Conservation (phyloP, 805 yeast species). For the Candida pseudoglaebosa region DNA sequence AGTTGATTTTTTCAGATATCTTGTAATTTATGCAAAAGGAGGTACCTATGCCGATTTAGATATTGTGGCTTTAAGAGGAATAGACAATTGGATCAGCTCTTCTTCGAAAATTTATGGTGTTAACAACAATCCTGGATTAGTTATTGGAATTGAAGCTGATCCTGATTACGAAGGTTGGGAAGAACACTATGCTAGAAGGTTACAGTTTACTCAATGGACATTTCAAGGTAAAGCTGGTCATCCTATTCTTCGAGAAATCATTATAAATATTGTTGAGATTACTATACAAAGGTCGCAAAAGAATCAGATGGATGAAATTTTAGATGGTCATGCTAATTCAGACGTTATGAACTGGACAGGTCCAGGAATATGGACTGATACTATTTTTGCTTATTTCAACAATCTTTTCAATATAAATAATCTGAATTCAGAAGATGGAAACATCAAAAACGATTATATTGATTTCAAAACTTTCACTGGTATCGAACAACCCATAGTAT, state of each 20-base stretch:
- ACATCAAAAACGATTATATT: slow-evolving; percentile 25
- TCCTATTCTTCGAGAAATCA: slow-evolving; percentile 80
- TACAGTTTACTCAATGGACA: slow-evolving; percentile 97
- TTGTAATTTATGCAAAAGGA: slow-evolving; percentile 83
- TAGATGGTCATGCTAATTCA: slow-evolving; percentile 63
- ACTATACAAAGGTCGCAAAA: slow-evolving; percentile 56
- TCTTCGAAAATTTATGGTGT: slow-evolving; percentile 25
- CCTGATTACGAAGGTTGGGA: slow-evolving; percentile 94
- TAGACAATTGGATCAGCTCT: slow-evolving; percentile 67
- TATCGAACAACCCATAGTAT: slow-evolving; percentile 47
- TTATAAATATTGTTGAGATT: slow-evolving; percentile 70
- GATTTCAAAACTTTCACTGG: slow-evolving; percentile 59
- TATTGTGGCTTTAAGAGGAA: slow-evolving; percentile 69
- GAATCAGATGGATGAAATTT: slow-evolving; percentile 44
- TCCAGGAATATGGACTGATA: slow-evolving; percentile 92
- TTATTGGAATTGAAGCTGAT: slow-evolving; percentile 93
- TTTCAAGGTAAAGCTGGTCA: slow-evolving; percentile 87
- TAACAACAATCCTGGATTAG: slow-evolving; percentile 59
- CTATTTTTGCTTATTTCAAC: slow-evolving; percentile 65
- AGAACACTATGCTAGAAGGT: slow-evolving; percentile 86
- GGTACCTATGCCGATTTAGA: slow-evolving; percentile 93
- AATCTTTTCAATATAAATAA: slow-evolving; percentile 27
- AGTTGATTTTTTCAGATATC: slow-evolving; percentile 91
- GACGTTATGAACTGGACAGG: slow-evolving; percentile 95
- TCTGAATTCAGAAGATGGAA: slow-evolving; percentile 16